Evolutionary conservation across 345 rosid genomes (phyloP).

Genomic region (Streptanthus diversifolius): DNA sequence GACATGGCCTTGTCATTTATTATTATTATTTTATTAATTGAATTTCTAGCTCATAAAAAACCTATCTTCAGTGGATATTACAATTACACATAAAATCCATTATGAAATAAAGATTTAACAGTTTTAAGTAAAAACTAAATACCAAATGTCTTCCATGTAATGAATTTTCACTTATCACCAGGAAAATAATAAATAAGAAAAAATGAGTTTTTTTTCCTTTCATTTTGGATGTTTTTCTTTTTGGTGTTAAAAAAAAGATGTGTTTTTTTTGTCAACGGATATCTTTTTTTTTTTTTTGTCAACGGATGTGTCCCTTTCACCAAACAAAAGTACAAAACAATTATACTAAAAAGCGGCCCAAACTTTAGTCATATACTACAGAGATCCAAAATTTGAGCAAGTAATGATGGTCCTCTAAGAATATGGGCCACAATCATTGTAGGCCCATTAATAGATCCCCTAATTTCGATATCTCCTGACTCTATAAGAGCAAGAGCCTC

Average conservation of each 20-base stretch:
- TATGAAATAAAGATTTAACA: not conserved
- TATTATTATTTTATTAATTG: not conserved
- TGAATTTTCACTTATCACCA: not conserved
- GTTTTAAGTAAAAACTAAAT: not conserved
- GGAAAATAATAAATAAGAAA: not conserved
- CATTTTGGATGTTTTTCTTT: no score
- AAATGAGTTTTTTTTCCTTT: not conserved
- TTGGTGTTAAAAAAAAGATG: no score
- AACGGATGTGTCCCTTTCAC: not conserved
- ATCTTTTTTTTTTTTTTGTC: no score
- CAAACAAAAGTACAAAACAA: not conserved
- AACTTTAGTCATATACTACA: not conserved
- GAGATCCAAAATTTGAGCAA: not conserved
- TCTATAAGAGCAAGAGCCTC: not conserved
- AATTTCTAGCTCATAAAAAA: not conserved
- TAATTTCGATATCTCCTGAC: not conserved
- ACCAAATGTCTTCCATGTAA: not conserved
- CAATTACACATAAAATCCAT: not conserved
- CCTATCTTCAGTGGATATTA: not conserved
- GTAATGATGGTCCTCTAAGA: not conserved
- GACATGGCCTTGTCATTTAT: not conserved
- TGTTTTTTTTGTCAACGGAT: no score
- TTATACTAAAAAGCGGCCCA: not conserved
- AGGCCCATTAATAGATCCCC: not conserved
- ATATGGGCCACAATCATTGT: not conserved